phyloP scores from a whole-genome alignment of 805 yeast species.

The Kuraishia ogatae region DNA sequence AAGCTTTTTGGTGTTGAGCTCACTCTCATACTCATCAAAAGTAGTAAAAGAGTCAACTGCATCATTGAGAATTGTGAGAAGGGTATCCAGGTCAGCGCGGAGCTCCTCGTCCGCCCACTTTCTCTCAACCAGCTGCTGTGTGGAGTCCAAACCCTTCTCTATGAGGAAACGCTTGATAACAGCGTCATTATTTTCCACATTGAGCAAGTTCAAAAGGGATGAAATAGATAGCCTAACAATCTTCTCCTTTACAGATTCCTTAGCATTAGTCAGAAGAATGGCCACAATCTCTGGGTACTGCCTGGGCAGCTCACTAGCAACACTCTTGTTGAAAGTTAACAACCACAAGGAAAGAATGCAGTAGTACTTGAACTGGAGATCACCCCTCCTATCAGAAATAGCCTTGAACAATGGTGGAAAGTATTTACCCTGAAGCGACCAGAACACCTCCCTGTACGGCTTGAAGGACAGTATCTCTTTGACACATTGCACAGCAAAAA shows the following conservation, averaged over 20 bases:
- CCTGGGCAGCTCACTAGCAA: constrained; percentile 38
- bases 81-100: constrained; percentile 53
- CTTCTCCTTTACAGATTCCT: constrained; percentile 85
- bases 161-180: constrained; percentile 59
- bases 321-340: constrained; percentile 58
- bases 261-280: constrained; percentile 48
- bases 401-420: constrained; percentile 43
- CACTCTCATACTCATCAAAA: constrained; percentile 85
- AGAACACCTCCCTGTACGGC: constrained; percentile 42
- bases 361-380: constrained; percentile 79
- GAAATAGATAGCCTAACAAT: constrained; percentile 79
- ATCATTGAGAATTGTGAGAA: constrained; percentile 55
- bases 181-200: constrained; percentile 29
- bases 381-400: constrained; percentile 33
- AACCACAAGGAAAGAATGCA: constrained; percentile 77
- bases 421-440: constrained; percentile 31
- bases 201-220: constrained; percentile 53
- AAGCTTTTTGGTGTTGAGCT: constrained; percentile 68
- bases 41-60: constrained; percentile 78
- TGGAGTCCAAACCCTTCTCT: constrained; percentile 64
- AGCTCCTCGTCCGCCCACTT: constrained; percentile 95
- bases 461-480: constrained; percentile 51
- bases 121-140: constrained; percentile 67
- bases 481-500: constrained; percentile 55
- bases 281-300: constrained; percentile 48